A percentile compares a stretch with the other conserved stretches of the same genome.
These are phyloP conservation scores for Boechera stricta DNA, from an alignment of 345 rosid species.

Conservation along the genomic window DNA sequence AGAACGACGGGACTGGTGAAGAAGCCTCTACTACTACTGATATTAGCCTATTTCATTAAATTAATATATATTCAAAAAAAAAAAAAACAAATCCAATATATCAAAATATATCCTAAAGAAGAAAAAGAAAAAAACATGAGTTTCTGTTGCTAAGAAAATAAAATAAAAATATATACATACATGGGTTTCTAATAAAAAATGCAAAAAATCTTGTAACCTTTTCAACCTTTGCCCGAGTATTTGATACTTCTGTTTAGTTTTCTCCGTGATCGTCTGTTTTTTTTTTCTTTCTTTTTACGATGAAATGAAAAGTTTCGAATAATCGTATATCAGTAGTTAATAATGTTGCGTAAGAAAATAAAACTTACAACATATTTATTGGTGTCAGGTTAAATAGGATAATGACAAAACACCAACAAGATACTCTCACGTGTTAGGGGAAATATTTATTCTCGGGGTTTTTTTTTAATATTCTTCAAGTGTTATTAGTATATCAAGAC, in stretches of 20 bases:
- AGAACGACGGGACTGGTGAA: constrained; percentile 24
- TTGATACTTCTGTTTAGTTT: constrained; percentile 9
- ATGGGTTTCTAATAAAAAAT: constrained; percentile 1
- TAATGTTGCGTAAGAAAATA: constrained; percentile 7
- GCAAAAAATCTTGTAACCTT: constrained; percentile 14
- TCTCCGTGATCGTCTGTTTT: background rate
- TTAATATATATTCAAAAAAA: too few species aligned
- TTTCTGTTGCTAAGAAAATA: background rate
- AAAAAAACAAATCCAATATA: background rate
- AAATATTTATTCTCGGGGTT: background rate
- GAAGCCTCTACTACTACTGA: background rate
- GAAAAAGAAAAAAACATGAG: background rate
- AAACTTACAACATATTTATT: background rate
- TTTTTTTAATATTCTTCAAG: background rate
- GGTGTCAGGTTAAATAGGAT: constrained; percentile 14
- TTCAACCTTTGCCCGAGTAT: constrained; percentile 18
- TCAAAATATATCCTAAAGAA: background rate
- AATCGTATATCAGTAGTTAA: background rate
- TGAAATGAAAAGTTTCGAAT: background rate
- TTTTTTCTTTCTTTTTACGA: background rate
- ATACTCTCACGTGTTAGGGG: constrained; percentile 21
- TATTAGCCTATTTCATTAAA: background rate
- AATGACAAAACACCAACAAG: constrained; percentile 31
- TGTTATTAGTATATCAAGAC: background rate
- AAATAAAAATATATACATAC: too few species aligned